Evolutionary conservation across 163 green algal species (phyloP), one percentile per base, ranked within the genome.

Genomic region (Scenedesmus sp.): DNA sequence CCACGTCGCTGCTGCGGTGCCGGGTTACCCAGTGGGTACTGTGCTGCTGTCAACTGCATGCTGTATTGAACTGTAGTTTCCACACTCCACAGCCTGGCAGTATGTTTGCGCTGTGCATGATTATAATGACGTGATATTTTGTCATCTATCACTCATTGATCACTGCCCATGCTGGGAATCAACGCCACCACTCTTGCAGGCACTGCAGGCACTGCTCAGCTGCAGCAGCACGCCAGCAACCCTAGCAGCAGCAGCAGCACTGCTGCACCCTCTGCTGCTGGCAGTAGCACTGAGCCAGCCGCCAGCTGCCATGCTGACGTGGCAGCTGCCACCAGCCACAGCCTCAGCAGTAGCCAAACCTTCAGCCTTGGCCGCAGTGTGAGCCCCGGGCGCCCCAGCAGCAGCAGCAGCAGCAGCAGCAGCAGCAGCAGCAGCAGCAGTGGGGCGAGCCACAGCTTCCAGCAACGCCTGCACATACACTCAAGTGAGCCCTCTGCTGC

Each of bases 311-410:
- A 79, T 79, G 70, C 70, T 79, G 70, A 60, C 7, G 74, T 55
- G 2, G 77, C 34, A 84, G 62, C 23, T 5, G 84, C 62, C 59
- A 20, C 10, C 59, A 81, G 60, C 20, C 23, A 55, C n/a, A 77
- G 20, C 34, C 12, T 26, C 59, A 79, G 26, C 84, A 88, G 84
- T 10, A n/a, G 84, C 60, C 54, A 9, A 1, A 77, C 6, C 57
- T 54, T 52, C 60, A 76, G 74, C 20, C 13, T 10, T 83, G 46
- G 70, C 7, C 83, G 84, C 18, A 81, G 60, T 81, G 16, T 46
- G 20, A 90, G 86, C 60, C 67, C 86, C 56, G 86, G 84, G 5
- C 84, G 86, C 52, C 8, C 20, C 18, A 83, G 9, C 46, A n/a
- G 60, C 60, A 81, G 84, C 84, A 57, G 34, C 34, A 26, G 15